A percentile compares a stretch with the other conserved stretches of the same genome.
phyloP scores from a whole-genome alignment of 352 stramenopile genomes.

The Saprolegnia diclina region DNA sequence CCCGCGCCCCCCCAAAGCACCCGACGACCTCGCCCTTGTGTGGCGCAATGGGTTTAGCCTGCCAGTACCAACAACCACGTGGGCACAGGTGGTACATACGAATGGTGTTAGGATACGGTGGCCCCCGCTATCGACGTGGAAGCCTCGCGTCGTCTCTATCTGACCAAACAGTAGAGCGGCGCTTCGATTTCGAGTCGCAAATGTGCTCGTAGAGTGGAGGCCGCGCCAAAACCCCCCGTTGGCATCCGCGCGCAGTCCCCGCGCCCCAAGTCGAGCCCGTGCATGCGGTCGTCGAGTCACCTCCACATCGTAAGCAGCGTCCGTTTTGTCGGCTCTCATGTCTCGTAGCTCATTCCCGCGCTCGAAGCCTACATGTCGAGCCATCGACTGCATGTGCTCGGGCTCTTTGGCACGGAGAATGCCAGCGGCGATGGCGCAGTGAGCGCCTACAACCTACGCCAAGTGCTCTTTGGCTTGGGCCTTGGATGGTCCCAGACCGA shows the following conservation, averaged over 20 bases:
- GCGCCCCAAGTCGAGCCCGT: background rate
- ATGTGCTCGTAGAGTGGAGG: background rate
- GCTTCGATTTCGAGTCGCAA: background rate
- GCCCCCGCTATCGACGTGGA: constrained; percentile 5
- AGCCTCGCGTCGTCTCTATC: constrained; percentile 16
- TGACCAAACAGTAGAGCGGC: background rate
- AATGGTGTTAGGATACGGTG: constrained; percentile 9
- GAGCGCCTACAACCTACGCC: background rate
- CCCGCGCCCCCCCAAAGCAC: background rate
- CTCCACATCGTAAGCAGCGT: constrained; percentile 10
- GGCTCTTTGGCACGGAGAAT: constrained; percentile 15
- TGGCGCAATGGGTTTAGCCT: constrained; percentile 22
- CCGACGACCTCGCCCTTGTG: background rate
- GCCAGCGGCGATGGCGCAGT: constrained; percentile 8
- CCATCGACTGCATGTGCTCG: constrained; percentile 4
- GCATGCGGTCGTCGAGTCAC: background rate
- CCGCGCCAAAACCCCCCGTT: background rate
- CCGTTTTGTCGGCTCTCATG: constrained; percentile 5
- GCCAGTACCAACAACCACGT: background rate
- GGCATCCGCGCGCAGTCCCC: background rate
- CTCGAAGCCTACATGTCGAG: constrained; percentile 4
- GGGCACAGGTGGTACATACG: background rate
- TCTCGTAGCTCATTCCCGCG: constrained; percentile 12
- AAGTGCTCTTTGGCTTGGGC: constrained; percentile 19
- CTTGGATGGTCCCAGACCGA: constrained; percentile 23